Base-by-base conservation (phyloP, 2,329 filamentous ascomycete species). In the Fusarium transvaalense region DNA sequence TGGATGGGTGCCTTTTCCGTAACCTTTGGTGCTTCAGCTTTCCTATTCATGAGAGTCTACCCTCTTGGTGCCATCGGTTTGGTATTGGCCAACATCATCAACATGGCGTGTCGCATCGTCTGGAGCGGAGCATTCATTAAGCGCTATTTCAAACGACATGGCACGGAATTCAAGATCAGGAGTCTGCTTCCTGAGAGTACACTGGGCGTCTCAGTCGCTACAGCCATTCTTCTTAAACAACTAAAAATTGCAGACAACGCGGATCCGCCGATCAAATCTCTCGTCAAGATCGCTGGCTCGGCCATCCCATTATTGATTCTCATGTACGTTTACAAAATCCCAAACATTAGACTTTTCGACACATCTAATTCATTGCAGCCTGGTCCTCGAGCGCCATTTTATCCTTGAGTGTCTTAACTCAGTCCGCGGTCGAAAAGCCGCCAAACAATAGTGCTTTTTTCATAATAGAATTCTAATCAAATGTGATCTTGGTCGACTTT, bases 401-500 rank as follows among this genome's bases (percentile, higher is more conserved):
- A 79, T 90, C 53, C 73, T 83, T 45, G 79, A 84, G 69, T 84
- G 83, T 76, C 83, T 85, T 65, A 78, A 78, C 58, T 82, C 82
- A 55, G 73, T 87, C 43, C 76, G 76, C 57, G 75, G 73, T 52
- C 74, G 71, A 41, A 75, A 66, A 65, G 64, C 76, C 69, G 65
- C 78, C 70, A 76, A 75, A 67, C 65, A 71, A 63, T 74, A 68
- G 76, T 61, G 38, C 53, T 35, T 48, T 55, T 56, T 46, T 46
- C 43, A 37, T 52, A 55, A 61, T 60, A 56, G 29, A 62, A 46
- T 46, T 25, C 32, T 78, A 87, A 76, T 97, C 93, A 82, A 97
- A 97, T 46, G 89, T 94, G 77, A 97, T 97, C 85, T 97, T 97
- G 59, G 91, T 96, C 29, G 92, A 90, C 79, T 92, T 91, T 81